phyloP scores from a whole-genome alignment of 192 early-diverging fungal genomes.

The Coemansia sp. region DNA sequence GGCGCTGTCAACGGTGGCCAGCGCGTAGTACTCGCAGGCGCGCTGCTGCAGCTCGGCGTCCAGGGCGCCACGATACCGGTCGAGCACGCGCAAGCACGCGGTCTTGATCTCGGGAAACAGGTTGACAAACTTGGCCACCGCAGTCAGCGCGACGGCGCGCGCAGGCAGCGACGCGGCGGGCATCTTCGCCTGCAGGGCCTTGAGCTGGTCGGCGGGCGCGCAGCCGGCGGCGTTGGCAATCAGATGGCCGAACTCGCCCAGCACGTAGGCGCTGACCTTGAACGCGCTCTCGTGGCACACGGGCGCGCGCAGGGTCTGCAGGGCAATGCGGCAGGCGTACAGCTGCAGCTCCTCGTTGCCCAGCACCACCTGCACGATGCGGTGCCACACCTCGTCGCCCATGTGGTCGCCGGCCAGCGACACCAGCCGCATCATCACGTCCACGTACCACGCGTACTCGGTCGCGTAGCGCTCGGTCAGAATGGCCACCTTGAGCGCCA shows the following conservation, averaged over 20 bases:
- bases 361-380: constrained; percentile 94
- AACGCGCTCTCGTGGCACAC: constrained; percentile 93
- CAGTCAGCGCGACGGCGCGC: constrained; percentile 80
- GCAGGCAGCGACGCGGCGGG: constrained; percentile 71
- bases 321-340: constrained; percentile 83
- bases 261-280: constrained; percentile 92
- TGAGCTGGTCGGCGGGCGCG: constrained; percentile 91
- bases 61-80: constrained; percentile 80
- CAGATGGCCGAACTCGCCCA: constrained; percentile 97
- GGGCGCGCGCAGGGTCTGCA: constrained; percentile 79
- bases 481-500: constrained; percentile 99
- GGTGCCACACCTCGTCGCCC: constrained; percentile 96
- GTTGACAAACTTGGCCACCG: constrained; percentile 94
- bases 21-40: constrained; percentile 91
- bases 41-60: constrained; percentile 97
- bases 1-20: constrained; percentile 78
- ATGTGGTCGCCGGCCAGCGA: constrained; percentile 94
- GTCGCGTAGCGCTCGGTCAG: constrained; percentile 96
- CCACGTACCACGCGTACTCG: constrained; percentile 98
- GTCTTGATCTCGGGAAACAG: constrained; percentile 97
- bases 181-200: constrained; percentile 90
- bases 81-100: constrained; percentile 78
- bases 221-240: constrained; percentile 84
- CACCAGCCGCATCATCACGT: constrained; percentile 94
- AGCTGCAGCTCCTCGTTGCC: constrained; percentile 94